A percentile compares a stretch with the other conserved stretches of the same genome.
These are phyloP conservation scores for Xylaria castorea DNA, from an alignment of 495 filamentous ascomycete genomes.

Conservation along the genomic window DNA sequence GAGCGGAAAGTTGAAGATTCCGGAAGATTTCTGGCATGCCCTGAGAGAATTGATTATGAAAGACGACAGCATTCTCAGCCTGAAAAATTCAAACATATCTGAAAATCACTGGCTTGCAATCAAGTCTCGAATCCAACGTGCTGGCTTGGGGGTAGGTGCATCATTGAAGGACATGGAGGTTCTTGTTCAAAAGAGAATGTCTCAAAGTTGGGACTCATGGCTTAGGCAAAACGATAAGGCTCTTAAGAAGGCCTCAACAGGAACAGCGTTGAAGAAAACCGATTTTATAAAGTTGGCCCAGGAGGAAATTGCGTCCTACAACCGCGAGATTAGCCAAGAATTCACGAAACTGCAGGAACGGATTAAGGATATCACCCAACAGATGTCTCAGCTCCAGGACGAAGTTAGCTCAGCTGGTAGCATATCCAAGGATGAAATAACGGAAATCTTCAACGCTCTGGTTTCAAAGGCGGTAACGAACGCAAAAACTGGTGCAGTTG, in stretches of 20 bases:
- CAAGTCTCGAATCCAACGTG: conserved; percentile 36
- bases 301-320: conserved; percentile 26
- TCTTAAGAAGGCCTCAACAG: conserved; percentile 35
- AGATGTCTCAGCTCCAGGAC: conserved; percentile 23
- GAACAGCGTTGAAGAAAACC: conserved; percentile 35
- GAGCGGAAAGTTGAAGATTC: conserved; percentile 51
- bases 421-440: conserved; percentile 36
- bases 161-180: conserved; percentile 27
- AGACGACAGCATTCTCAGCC: conserved; percentile 43
- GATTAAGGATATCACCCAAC: conserved; percentile 26
- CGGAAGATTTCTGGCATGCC: conserved; percentile 63
- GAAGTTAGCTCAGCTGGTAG: not conserved
- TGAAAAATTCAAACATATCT: conserved; percentile 41
- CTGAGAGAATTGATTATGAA: conserved; percentile 44
- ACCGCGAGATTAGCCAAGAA: conserved; percentile 38
- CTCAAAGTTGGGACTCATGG: conserved; percentile 47
- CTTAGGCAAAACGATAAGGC: conserved; percentile 43
- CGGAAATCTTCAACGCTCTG: conserved; percentile 37
- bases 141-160: not conserved
- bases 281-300: conserved; percentile 42
- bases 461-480: conserved; percentile 43
- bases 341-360: conserved; percentile 32
- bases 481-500: conserved; percentile 45
- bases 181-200: conserved; percentile 29
- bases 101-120: conserved; percentile 49